A percentile compares a stretch with the other conserved stretches of the same genome.
Evolutionary conservation across 2,329 filamentous ascomycete genomes (phyloP).

Genomic region (Aspergillus melleus): DNA sequence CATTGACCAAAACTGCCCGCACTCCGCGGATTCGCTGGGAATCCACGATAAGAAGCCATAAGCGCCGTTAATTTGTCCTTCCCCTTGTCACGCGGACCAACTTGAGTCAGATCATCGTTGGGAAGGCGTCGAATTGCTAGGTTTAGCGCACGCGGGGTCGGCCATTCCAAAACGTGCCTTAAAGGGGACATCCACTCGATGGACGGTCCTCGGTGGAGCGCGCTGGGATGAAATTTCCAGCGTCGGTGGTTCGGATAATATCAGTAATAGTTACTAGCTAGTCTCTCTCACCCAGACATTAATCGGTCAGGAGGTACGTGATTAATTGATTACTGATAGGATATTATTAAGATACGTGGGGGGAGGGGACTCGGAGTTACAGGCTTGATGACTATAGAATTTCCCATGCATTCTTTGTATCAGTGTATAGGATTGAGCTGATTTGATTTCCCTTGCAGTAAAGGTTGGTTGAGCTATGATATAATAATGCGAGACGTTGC

Average conservation of each 20-base stretch:
- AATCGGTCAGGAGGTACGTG: not conserved
- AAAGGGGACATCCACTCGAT: constrained; percentile 15
- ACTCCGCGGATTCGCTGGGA: not conserved
- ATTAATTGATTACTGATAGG: not conserved
- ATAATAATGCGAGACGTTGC: constrained; percentile 9
- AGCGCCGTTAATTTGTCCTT: not conserved
- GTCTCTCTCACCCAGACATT: not conserved
- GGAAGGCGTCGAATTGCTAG: constrained; percentile 9
- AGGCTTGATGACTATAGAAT: not conserved
- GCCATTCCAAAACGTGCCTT: constrained; percentile 10
- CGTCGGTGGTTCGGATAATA: constrained; percentile 20
- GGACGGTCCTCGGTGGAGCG: constrained; percentile 18
- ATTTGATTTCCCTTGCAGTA: not conserved
- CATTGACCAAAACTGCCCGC: not conserved
- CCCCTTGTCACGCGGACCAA: not conserved
- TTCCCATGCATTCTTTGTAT: not conserved
- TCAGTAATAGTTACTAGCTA: constrained; percentile 2
- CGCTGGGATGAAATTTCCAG: constrained; percentile 13
- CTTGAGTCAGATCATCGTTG: not conserved
- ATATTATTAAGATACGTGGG: not conserved
- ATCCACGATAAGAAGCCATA: not conserved
- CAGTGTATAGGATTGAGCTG: not conserved
- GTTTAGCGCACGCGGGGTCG: constrained; percentile 15
- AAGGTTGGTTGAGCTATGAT: constrained; percentile 6
- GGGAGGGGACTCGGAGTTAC: not conserved